phyloP scores from a whole-genome alignment of 768 basidiomycete species.

The Russula earlei region DNA sequence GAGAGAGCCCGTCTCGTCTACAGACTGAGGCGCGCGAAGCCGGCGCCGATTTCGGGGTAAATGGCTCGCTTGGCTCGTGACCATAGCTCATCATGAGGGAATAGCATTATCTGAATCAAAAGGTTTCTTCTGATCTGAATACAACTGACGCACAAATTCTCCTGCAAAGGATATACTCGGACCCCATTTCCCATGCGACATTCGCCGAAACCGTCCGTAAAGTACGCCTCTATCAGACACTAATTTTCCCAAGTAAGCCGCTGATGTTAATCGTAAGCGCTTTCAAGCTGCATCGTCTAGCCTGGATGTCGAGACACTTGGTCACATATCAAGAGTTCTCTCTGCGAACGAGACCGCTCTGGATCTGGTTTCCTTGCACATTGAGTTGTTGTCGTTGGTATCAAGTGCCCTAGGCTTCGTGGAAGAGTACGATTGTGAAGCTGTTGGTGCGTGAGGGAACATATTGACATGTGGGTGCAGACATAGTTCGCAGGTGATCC shows the following conservation, averaged over 20 bases:
- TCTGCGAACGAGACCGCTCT: conserved; percentile 48
- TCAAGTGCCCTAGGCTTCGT: conserved; percentile 52
- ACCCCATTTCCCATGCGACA: conserved; percentile 33
- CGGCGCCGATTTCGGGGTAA: conserved; percentile 50
- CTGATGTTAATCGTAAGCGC: conserved; percentile 34
- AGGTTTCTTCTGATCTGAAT: conserved; percentile 28
- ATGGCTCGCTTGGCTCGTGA: conserved; percentile 12
- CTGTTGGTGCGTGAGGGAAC: conserved; percentile 48
- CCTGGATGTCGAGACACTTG: conserved; percentile 58
- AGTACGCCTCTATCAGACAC: conserved; percentile 31
- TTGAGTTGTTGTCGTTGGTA: conserved; percentile 54
- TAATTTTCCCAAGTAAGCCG: neutral
- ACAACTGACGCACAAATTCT: conserved; percentile 6
- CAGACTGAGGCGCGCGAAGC: conserved; percentile 51
- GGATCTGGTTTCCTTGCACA: conserved; percentile 62
- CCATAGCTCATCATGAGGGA: conserved; percentile 14
- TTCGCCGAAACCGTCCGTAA: conserved; percentile 51
- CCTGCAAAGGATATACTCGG: conserved; percentile 14
- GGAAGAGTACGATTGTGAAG: conserved; percentile 71
- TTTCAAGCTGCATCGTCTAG: conserved; percentile 43
- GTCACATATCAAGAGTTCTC: conserved; percentile 60
- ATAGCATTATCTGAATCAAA: conserved; percentile 51
- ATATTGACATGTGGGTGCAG: neutral
- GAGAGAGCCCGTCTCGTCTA: conserved; percentile 40
- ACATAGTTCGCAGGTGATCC: conserved; percentile 52